phyloP scores from a whole-genome alignment of 1,139 yeast species.

The Magnusiomyces tetraspermus region DNA sequence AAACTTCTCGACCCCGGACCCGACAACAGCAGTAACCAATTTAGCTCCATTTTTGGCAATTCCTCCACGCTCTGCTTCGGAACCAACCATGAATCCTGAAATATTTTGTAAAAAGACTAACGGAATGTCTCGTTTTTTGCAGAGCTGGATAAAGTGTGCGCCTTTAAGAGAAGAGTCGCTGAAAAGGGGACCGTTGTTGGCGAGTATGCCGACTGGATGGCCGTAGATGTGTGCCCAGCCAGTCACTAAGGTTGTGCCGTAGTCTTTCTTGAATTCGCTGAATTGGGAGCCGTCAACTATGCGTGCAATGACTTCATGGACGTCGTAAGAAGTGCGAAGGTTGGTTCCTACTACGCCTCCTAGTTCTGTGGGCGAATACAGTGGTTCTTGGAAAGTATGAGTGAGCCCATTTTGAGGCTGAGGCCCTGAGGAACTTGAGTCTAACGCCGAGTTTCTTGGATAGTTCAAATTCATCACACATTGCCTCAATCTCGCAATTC shows the following conservation, averaged over 20 bases:
- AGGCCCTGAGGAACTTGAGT: constrained; percentile 1
- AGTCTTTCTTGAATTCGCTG: constrained; percentile 29
- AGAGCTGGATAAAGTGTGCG: constrained; percentile 31
- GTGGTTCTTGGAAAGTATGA: constrained; percentile 24
- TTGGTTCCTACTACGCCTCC: constrained; percentile 31
- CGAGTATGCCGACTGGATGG: constrained; percentile 30
- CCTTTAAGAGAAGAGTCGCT: constrained; percentile 31
- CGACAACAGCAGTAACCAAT: constrained; percentile 32
- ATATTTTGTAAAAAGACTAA: constrained; percentile 31
- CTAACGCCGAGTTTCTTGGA: constrained; percentile 16
- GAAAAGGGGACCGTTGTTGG: constrained; percentile 32
- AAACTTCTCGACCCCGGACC: constrained; percentile 30
- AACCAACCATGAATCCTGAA: constrained; percentile 33
- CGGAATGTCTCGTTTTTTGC: constrained; percentile 31
- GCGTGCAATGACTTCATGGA: constrained; percentile 31
- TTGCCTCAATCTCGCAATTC: constrained; percentile 28
- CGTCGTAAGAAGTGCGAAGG: constrained; percentile 29
- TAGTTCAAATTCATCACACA: constrained; percentile 28
- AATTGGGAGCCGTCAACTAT: constrained; percentile 31
- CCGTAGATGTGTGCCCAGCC: constrained; percentile 31
- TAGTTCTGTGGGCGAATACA: constrained; percentile 28
- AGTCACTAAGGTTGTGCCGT: constrained; percentile 30
- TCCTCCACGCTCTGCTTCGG: constrained; percentile 32
- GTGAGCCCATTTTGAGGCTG: too few relatives aligned
- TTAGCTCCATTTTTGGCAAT: constrained; percentile 34